Percentiles rank a stretch among this genome's conserved stretches.
These are phyloP conservation scores for Beta vulgaris DNA, from an alignment of 148 eudicot species.

Conservation along the genomic window DNA sequence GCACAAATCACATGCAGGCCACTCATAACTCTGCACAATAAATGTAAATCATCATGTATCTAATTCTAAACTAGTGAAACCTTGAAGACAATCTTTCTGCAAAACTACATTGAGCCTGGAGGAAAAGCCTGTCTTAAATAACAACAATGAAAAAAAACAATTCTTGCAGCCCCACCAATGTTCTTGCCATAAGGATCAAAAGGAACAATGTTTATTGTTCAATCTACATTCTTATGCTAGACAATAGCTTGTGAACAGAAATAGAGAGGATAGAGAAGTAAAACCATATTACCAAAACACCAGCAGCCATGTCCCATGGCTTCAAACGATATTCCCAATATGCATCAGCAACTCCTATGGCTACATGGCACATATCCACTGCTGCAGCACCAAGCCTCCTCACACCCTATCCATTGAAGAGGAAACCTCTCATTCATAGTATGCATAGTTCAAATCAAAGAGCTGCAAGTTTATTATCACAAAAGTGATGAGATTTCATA, in stretches of 20 bases:
- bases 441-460: slow-evolving; percentile 1
- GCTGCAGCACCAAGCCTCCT: slow-evolving; percentile 99
- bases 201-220: neutral
- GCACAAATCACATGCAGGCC: neutral
- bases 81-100: neutral
- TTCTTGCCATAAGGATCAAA: neutral
- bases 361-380: slow-evolving; percentile 99
- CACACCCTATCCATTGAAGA: slow-evolving; percentile 61
- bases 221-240: neutral
- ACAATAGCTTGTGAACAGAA: neutral
- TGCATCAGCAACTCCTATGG: slow-evolving; percentile 86
- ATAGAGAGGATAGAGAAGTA: slow-evolving; percentile 3
- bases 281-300: slow-evolving; percentile 73
- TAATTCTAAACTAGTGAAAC: neutral
- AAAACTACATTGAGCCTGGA: neutral
- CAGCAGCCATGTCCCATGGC: slow-evolving; percentile 99
- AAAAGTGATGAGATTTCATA: slow-evolving; percentile 27
- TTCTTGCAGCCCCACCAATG: neutral
- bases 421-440: neutral
- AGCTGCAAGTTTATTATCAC: neutral
- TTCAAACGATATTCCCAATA: slow-evolving; percentile 98
- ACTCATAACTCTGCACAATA: neutral
- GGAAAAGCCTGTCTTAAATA: too few relatives aligned
- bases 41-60: neutral
- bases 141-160: too few relatives aligned